Base-by-base conservation (phyloP, 768 basidiomycete species). In the Amanita subjunquillea region DNA sequence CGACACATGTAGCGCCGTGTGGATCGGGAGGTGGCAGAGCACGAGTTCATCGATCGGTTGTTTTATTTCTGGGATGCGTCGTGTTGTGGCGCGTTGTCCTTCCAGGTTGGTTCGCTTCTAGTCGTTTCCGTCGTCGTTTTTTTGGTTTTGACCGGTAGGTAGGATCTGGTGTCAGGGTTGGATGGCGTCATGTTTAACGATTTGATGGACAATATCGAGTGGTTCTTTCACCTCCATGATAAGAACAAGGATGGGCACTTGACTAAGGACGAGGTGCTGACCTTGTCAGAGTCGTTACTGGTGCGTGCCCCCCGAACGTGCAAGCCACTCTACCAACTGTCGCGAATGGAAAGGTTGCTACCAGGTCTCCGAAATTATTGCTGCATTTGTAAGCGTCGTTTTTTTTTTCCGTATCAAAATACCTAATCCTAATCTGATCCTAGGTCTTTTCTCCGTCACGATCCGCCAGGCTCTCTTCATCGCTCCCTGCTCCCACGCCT, bases 191-290 rank as follows among this genome's bases (percentile, higher is more conserved):
- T 97, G 80, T 87, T 90, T 70, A 94, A 91, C 57, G 96, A 97
- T 65, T 70, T 99, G 58, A 97, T 98, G 96, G 90, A 93, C 53
- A 95, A 91, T 58, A 95, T 98, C 60, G 91, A 96, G 65, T 99
- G 95, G 95, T 95, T 98, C 70, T 97, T 98, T 70, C 87, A 86
- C 59, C 66, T 98, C 46, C 91, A 95, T 56, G 92, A 94, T 69
- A 94, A 94, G 68, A 88, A 99, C 66, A 91, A 91, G 59, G 96
- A 99, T 63, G 94, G 95, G 1, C 92, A 74, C 65, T 69, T 99
- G 56, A 94, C 93, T 2, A 97, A 95, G 67, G 95, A 98, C 61
- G 96, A 99, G 64, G 90, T 98, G 17, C 67, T 99, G 58, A 95
- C 93, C 12, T 70, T 98, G 27, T 96, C 94, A 0, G 96, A 99